phyloP scores from a whole-genome alignment of 2,329 filamentous ascomycete genomes.

The Zopfia rhizophila region DNA sequence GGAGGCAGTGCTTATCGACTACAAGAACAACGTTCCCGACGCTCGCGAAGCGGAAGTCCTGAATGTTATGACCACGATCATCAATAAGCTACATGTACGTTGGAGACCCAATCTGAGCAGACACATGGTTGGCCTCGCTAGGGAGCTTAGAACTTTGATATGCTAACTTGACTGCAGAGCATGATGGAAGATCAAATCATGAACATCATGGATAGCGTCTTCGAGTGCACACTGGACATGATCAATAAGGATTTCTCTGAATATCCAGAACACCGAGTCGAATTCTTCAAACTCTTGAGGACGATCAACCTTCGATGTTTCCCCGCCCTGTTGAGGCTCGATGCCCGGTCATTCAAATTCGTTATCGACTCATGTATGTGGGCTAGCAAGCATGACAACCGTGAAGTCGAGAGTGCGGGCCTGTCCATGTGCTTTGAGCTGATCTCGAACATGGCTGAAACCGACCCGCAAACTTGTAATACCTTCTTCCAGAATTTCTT shows the following conservation, averaged over 20 bases:
- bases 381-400: conserved; percentile 99
- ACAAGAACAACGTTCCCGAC: conserved; percentile 95
- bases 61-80: conserved; percentile 97
- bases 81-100: conserved; percentile 94
- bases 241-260: conserved; percentile 99
- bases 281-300: conserved; percentile 97
- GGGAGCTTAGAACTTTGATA: conserved; percentile 6
- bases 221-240: conserved; percentile 98
- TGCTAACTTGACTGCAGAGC: conserved; percentile 63
- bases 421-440: conserved; percentile 98
- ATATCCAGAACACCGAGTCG: conserved; percentile 98
- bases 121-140: conserved; percentile 56
- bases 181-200: conserved; percentile 99
- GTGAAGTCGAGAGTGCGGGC: conserved; percentile 94
- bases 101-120: conserved; percentile 64
- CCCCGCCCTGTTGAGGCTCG: conserved; percentile 90
- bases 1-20: conserved; percentile 93
- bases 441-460: conserved; percentile 96
- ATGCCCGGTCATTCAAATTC: conserved; percentile 98
- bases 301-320: conserved; percentile 98
- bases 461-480: conserved; percentile 85
- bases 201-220: conserved; percentile 97
- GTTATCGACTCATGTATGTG: conserved; percentile 99
- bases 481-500: conserved; percentile 99
- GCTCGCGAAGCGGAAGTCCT: conserved; percentile 96